phyloP scores from a whole-genome alignment of 2,329 filamentous ascomycete genomes.

The Colletotrichum cuscutae region DNA sequence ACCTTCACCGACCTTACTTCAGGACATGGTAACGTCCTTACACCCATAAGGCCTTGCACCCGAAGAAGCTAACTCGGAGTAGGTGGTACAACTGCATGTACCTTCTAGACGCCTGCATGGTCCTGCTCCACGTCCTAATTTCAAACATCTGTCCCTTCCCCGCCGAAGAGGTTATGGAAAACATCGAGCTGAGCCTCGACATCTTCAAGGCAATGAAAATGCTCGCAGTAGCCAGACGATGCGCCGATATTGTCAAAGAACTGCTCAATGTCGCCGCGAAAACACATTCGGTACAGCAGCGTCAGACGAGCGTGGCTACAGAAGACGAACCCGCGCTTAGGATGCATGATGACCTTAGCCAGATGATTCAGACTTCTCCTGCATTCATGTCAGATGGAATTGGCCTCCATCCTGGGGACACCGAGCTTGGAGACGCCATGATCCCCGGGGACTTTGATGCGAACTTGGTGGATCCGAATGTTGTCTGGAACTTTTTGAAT shows the following conservation, averaged over 20 bases:
- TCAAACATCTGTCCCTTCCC: constrained; percentile 30
- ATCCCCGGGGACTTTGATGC: constrained; percentile 29
- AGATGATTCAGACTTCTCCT: background rate
- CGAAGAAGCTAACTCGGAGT: background rate
- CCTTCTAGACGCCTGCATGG: constrained; percentile 31
- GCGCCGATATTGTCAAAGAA: constrained; percentile 30
- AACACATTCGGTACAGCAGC: background rate
- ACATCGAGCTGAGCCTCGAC: constrained; percentile 33
- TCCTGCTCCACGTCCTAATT: constrained; percentile 29
- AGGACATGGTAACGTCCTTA: constrained; percentile 16
- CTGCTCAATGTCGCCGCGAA: constrained; percentile 20
- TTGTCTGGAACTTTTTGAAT: constrained; percentile 34
- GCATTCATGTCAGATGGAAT: constrained; percentile 10
- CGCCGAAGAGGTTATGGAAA: constrained; percentile 22
- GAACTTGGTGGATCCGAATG: constrained; percentile 31
- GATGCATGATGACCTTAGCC: background rate
- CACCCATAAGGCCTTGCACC: no score
- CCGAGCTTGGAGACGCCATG: constrained; percentile 14
- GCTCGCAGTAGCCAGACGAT: constrained; percentile 28
- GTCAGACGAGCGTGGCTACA: background rate
- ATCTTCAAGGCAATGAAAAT: constrained; percentile 34
- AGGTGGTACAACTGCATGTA: constrained; percentile 36
- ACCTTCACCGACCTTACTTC: constrained; percentile 30
- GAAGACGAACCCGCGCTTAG: background rate
- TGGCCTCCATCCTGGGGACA: background rate